Evolutionary conservation across 805 yeast species (phyloP), one percentile per base, ranked within the genome.

Genomic region (Lachancea sp.): DNA sequence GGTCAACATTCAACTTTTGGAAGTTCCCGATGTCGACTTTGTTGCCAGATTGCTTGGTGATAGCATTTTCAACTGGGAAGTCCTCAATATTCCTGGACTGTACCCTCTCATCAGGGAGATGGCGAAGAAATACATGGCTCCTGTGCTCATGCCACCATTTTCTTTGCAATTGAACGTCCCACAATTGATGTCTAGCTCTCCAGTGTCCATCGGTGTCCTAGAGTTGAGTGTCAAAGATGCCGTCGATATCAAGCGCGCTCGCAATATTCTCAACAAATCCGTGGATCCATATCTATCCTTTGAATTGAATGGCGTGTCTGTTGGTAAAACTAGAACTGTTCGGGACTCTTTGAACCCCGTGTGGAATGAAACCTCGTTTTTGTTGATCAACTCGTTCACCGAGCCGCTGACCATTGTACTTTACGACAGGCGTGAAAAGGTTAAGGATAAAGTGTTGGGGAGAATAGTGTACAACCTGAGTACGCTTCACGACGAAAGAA

Each of bases 81-180:
- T 88, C 22, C 78, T 90, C 58, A 71, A 84, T 41, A 66, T 93
- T 44, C 99, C 99, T 12, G 99, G 99, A 36, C 69, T 93, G 42
- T 78, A 78, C 54, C 79, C 87, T 42, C 78, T 88, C 58, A 82
- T 91, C 57, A 83, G 85, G 62, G 88, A 84, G 58, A 82, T 90
- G 87, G 78, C 89, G 20, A 78, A 77, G 57, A 86, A 89, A 61
- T 90, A 83, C 66, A 81, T 79, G 43, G 98, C 98, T 9, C 93
- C 97, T 26, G 78, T 93, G 71, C 60, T 91, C 40, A 84, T 87
- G 57, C 74, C 85, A 37, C 99, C 99, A 12, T 81, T 93, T 52
- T 88, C 96, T 2, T 85, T 90, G 73, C 95, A 93, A 70, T 69
- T 93, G 61, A 93, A 95, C 58, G 76, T 93, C 38, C 95, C 95